phyloP scores from a whole-genome alignment of 495 filamentous ascomycete species.

The Xylaria curta region DNA sequence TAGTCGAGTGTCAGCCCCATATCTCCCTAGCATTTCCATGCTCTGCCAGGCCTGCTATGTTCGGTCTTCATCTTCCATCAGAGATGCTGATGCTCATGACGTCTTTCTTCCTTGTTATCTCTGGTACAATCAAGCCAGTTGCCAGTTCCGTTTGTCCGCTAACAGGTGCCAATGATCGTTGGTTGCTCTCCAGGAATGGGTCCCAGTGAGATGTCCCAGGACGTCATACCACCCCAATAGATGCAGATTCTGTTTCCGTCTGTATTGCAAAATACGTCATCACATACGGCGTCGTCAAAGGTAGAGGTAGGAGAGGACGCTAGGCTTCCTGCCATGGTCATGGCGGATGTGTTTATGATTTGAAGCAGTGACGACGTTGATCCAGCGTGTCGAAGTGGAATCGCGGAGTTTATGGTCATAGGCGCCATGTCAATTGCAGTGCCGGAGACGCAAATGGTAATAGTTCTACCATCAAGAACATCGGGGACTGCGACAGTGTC shows the following conservation, averaged over 20 bases:
- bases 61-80: neutral
- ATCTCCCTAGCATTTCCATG: neutral
- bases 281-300: conserved; percentile 31
- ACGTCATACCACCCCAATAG: conserved; percentile 40
- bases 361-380: neutral
- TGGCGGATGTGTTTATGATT: neutral
- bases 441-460: neutral
- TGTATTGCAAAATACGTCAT: conserved; percentile 36
- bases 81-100: neutral
- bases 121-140: too few species aligned
- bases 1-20: neutral
- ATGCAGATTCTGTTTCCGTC: conserved; percentile 34
- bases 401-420: neutral
- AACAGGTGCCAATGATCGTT: conserved; percentile 38
- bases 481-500: neutral
- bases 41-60: neutral
- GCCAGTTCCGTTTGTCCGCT: neutral
- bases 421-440: neutral
- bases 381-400: neutral
- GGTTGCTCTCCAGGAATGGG: conserved; percentile 38
- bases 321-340: conserved; percentile 9
- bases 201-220: conserved; percentile 37
- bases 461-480: neutral
- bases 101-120: neutral
- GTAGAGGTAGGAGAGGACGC: conserved; percentile 2